Conservation (phyloP, 805 yeast genomes). For the Starmerella apicola region DNA sequence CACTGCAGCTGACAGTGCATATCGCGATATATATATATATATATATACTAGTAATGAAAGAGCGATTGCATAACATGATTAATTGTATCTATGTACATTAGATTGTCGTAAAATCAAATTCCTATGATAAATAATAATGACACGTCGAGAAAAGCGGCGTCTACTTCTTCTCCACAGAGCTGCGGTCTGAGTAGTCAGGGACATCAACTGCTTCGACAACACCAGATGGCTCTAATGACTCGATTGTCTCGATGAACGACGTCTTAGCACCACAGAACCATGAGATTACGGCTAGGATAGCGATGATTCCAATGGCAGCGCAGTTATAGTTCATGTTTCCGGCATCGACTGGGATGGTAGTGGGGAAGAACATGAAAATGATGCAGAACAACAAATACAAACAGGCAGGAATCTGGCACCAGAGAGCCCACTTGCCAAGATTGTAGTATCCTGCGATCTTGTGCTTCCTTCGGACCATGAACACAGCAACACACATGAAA, state of each 20-base stretch:
- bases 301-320: slow-evolving; percentile 35
- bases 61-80: no score
- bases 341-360: slow-evolving; percentile 46
- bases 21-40: no score
- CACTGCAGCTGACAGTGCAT: no score
- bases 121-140: neutral
- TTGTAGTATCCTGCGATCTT: slow-evolving; percentile 38
- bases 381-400: slow-evolving; percentile 48
- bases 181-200: no score
- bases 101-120: neutral
- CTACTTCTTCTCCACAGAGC: no score
- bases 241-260: slow-evolving; percentile 3
- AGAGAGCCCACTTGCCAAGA: slow-evolving; percentile 50
- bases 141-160: neutral
- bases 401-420: slow-evolving; percentile 45
- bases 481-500: slow-evolving; percentile 38
- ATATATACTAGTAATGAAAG: no score
- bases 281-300: slow-evolving; percentile 26
- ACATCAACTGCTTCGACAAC: neutral
- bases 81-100: neutral
- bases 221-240: neutral
- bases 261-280: slow-evolving; percentile 16
- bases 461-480: slow-evolving; percentile 23
- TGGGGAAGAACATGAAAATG: slow-evolving; percentile 54
- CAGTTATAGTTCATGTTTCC: slow-evolving; percentile 58